These are phyloP conservation scores for Geum urbanum DNA, from an alignment of 306 rosid genomes.

Conservation along the genomic window DNA sequence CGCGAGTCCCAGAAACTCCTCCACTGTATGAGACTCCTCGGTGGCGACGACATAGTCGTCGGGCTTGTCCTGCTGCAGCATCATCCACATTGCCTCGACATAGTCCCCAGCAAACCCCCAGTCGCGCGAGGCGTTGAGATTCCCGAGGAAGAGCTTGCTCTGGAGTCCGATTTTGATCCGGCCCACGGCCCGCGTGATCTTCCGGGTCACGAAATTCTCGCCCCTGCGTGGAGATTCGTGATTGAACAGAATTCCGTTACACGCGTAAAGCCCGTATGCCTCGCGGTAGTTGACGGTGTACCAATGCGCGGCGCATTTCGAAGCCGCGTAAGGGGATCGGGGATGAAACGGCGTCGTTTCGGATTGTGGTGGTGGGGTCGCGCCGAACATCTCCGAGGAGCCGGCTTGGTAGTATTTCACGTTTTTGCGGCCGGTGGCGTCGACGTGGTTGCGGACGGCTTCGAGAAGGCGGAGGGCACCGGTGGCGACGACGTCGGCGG, in stretches of 20 bases:
- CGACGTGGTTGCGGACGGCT: conserved; percentile 87
- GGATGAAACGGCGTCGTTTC: conserved; percentile 91
- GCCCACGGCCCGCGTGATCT: conserved; percentile 89
- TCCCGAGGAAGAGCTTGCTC: conserved; percentile 78
- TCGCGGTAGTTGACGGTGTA: conserved; percentile 96
- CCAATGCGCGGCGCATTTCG: conserved; percentile 98
- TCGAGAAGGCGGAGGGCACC: conserved; percentile 90
- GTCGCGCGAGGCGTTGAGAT: conserved; percentile 79
- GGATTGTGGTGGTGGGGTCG: conserved; percentile 88
- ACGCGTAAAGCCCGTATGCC: conserved; percentile 83
- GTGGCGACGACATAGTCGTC: conserved; percentile 96
- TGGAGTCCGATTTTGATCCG: conserved; percentile 92
- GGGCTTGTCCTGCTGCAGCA: conserved; percentile 95
- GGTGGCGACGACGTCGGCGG: conserved; percentile 96
- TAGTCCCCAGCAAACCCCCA: conserved; percentile 99
- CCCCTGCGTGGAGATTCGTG: conserved; percentile 90
- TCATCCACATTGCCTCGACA: conserved; percentile 98
- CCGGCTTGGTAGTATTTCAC: conserved; percentile 96
- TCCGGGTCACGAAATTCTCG: conserved; percentile 93
- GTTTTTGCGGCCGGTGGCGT: conserved; percentile 57
- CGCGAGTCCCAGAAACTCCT: conserved; percentile 80
- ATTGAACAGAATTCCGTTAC: conserved; percentile 89
- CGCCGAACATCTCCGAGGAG: conserved; percentile 89
- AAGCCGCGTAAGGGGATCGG: conserved; percentile 90
- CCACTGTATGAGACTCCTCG: conserved; percentile 89